phyloP scores from a whole-genome alignment of 1,139 yeast genomes.

The Yamadazyma mexicana region DNA sequence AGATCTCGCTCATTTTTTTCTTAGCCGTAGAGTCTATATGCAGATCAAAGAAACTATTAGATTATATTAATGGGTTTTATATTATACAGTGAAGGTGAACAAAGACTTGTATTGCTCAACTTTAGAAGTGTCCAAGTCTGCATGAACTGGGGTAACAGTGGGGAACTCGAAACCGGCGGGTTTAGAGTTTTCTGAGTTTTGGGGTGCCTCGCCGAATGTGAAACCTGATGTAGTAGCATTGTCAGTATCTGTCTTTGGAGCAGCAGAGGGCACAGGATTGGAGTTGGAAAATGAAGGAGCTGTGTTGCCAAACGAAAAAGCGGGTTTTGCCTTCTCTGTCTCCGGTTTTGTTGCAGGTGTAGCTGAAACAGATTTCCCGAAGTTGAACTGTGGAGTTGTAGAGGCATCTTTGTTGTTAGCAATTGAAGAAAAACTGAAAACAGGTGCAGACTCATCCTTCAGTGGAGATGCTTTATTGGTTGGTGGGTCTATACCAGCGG shows the following conservation, averaged over 20 bases:
- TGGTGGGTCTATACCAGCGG: not conserved
- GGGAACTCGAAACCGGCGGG: slow-evolving; percentile 8
- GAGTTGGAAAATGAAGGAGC: too few relatives aligned
- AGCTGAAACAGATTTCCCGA: not conserved
- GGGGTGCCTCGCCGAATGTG: too few relatives aligned
- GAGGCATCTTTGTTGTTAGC: not conserved
- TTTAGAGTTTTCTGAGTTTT: not conserved
- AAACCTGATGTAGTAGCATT: too few relatives aligned
- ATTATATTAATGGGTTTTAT: not conserved
- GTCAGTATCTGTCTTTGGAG: too few relatives aligned
- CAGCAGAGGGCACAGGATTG: too few relatives aligned
- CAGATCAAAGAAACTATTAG: not conserved
- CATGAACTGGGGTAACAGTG: slow-evolving; percentile 1
- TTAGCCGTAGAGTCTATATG: not conserved
- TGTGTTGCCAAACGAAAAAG: too few relatives aligned
- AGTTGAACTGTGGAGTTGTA: not conserved
- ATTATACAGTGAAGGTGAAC: slow-evolving; percentile 9
- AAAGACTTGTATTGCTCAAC: slow-evolving; percentile 7
- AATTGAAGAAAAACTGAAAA: too few relatives aligned
- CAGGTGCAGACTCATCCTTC: too few relatives aligned
- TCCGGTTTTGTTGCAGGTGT: not conserved
- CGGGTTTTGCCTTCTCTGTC: not conserved
- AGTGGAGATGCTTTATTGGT: not conserved
- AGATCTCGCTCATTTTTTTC: not conserved
- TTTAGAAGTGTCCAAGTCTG: slow-evolving; percentile 6